A percentile compares a stretch with the other conserved stretches of the same genome.
Conservation (phyloP, 306 rosid species). For the Hippophae tibetana region DNA sequence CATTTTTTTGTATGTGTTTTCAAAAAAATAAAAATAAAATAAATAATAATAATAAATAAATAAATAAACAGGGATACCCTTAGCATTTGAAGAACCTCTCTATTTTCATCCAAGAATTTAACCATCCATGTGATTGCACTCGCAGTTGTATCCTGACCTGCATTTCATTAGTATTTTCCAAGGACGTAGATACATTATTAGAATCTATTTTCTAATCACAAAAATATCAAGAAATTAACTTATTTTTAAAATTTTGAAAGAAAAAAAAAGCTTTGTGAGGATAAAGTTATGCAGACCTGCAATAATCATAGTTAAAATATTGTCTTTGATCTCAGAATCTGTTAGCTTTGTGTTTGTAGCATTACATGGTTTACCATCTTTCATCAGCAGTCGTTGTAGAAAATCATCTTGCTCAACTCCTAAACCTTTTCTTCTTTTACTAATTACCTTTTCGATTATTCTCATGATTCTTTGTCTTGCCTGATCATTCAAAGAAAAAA, state of each 20-base stretch:
- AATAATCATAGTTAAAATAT: conserved; percentile 72
- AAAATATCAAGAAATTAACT: too few relatives aligned
- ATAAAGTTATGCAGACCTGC: conserved; percentile 33
- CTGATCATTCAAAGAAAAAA: conserved; percentile 23
- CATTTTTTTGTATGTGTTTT: too few relatives aligned
- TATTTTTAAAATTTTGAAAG: too few relatives aligned
- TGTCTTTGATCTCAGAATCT: conserved; percentile 68
- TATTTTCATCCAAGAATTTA: conserved; percentile 69
- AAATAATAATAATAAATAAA: neutral
- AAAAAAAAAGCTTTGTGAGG: neutral
- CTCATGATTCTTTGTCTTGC: conserved; percentile 58
- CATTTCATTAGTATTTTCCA: neutral
- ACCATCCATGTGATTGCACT: conserved; percentile 89
- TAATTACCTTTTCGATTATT: conserved; percentile 40
- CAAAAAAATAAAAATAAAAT: too few relatives aligned
- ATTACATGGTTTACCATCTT: conserved; percentile 15
- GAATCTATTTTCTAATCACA: too few relatives aligned
- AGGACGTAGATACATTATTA: neutral
- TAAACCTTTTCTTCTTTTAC: conserved; percentile 42
- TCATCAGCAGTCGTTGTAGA: conserved; percentile 39
- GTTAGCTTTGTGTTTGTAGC: conserved; percentile 25
- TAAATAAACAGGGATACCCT: conserved; percentile 25
- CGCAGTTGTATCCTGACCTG: conserved; percentile 80
- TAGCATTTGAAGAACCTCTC: conserved; percentile 38
- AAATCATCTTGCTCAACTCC: conserved; percentile 33